Evolutionary conservation across 148 eudicot species (phyloP).

Genomic region (Vaccinium vitisidaea): DNA sequence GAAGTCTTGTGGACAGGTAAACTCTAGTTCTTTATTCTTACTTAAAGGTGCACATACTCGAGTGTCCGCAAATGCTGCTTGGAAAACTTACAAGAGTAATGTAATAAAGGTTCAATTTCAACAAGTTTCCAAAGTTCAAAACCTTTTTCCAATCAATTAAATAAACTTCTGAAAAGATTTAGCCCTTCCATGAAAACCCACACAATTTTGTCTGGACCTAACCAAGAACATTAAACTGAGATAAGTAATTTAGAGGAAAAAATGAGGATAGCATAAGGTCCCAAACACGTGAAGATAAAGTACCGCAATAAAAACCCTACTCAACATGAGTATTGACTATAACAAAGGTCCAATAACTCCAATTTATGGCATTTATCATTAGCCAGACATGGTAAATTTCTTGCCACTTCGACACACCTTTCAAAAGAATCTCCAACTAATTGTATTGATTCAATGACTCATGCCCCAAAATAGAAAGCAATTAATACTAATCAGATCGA

Average conservation of each 20-base stretch:
- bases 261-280: background rate
- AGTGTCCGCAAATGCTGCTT: background rate
- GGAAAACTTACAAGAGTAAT: background rate
- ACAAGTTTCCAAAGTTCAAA: background rate
- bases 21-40: background rate
- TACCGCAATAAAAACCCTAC: background rate
- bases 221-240: background rate
- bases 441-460: background rate
- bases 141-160: background rate
- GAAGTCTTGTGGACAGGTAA: background rate
- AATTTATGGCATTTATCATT: background rate
- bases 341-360: background rate
- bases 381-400: background rate
- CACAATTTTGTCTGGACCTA: background rate
- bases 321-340: no score
- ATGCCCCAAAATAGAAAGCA: background rate
- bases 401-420: background rate
- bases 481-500: background rate
- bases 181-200: background rate
- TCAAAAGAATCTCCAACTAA: background rate
- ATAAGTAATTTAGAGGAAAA: background rate
- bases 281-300: background rate
- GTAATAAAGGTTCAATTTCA: background rate
- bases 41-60: background rate
- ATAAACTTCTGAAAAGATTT: background rate